phyloP scores from a whole-genome alignment of 148 eudicot species.

The Rhododendron molle region DNA sequence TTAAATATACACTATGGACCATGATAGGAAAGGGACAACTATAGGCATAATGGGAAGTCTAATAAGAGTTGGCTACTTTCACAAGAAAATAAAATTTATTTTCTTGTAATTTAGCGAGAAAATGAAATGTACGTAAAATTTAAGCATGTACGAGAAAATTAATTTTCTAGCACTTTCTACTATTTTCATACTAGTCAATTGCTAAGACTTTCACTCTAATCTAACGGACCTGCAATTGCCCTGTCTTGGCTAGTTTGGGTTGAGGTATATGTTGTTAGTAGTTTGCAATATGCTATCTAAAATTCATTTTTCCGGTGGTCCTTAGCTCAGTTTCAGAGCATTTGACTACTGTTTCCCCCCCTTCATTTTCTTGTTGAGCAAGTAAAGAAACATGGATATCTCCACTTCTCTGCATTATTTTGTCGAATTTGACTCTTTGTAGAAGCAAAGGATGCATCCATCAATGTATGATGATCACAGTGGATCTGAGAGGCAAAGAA shows the following conservation, averaged over 20 bases:
- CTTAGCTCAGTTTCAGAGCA: neutral
- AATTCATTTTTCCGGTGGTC: neutral
- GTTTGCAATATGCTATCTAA: neutral
- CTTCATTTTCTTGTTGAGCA: neutral
- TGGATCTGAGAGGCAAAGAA: constrained; percentile 44
- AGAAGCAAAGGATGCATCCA: constrained; percentile 82
- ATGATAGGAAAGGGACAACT: neutral
- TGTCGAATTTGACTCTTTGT: constrained; percentile 12
- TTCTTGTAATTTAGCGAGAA: neutral
- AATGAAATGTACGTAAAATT: too few species aligned
- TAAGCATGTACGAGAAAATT: neutral
- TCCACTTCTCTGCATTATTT: neutral
- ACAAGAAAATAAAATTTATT: neutral
- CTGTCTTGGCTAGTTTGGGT: neutral
- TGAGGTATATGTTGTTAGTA: neutral
- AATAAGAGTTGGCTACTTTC: neutral
- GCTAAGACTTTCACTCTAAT: neutral
- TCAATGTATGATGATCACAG: constrained; percentile 57
- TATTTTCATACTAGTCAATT: neutral
- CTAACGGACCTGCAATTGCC: neutral
- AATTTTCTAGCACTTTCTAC: neutral
- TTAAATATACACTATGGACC: neutral
- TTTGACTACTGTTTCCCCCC: neutral
- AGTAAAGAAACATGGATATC: constrained; percentile 1
- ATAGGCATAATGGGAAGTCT: neutral